Evolutionary conservation across 805 yeast species (phyloP).

Genomic region (Monosporozyma aerobia): DNA sequence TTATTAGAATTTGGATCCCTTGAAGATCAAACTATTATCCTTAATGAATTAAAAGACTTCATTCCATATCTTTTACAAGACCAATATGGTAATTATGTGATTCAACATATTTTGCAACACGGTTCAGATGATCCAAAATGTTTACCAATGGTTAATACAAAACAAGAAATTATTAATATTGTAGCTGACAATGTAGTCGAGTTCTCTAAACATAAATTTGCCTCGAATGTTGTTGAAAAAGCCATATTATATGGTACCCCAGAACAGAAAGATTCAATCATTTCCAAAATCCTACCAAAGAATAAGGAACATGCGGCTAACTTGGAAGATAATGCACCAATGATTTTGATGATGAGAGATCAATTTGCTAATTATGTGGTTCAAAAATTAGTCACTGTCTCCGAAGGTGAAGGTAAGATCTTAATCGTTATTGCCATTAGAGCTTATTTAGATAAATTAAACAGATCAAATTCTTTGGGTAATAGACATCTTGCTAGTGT

Average conservation of each 20-base stretch:
- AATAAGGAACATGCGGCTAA: constrained; percentile 36
- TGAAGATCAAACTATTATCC: constrained; percentile 56
- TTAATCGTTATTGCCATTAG: constrained; percentile 64
- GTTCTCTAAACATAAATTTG: constrained; percentile 93
- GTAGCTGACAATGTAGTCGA: constrained; percentile 66
- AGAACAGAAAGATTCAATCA: constrained; percentile 51
- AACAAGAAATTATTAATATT: constrained; percentile 45
- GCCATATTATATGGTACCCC: constrained; percentile 68
- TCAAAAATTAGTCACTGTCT: constrained; percentile 82
- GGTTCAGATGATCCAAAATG: constrained; percentile 9
- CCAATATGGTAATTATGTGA: constrained; percentile 96
- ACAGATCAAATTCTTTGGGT: constrained; percentile 25
- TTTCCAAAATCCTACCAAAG: constrained; percentile 56
- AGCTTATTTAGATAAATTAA: constrained; percentile 59
- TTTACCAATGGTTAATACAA: constrained; percentile 35
- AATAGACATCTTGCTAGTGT: constrained; percentile 31
- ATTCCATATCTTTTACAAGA: constrained; percentile 78
- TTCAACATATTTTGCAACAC: constrained; percentile 83
- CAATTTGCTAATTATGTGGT: constrained; percentile 97
- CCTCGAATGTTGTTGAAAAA: constrained; percentile 94
- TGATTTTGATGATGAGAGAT: constrained; percentile 92
- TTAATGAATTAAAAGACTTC: constrained; percentile 63
- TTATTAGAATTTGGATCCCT: constrained; percentile 67
- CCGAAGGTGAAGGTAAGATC: constrained; percentile 60
- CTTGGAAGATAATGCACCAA: constrained; percentile 56